Base-by-base conservation (phyloP, 805 yeast species). In the Yarrowia divulgata region DNA sequence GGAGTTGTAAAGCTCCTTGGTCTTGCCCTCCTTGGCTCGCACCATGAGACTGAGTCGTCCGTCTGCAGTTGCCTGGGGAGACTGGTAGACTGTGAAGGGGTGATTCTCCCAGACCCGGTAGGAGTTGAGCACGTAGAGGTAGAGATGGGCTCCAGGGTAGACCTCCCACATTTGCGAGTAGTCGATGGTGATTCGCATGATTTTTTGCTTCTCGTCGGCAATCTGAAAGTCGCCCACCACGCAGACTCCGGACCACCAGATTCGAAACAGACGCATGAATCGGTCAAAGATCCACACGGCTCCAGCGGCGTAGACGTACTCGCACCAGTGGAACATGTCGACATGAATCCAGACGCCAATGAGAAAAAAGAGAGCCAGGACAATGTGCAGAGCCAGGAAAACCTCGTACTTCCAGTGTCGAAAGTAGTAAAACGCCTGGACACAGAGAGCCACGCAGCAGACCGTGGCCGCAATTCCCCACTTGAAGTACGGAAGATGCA, bases 261-360 rank as follows among this genome's bases (percentile, higher is more conserved):
- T 77, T 67, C 91, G 83, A 0, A 82, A 78, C 13, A 88, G 70
- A 71, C 97, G 83, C n/a, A 85, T 74, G 0, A 86, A 70, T 68
- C 93, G 81, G 75, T 92, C 96, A 71, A 86, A 81, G 1, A 80
- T 82, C 97, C 97, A 92, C 8, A 91, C 81, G 0, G 86, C 88
- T 71, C 86, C 82, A 10, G 88, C 75, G 6, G 86, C 84, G 70
- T 85, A 86, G 37, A 83, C 73, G 78, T 83, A 85, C 68, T 81
- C 84, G 71, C 82, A 81, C 1, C 84, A 85, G 67, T 81, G 79
- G 73, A 73, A 40, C 68, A 60, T 70, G 23, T 69, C 77, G 74
- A 87, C 81, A 76, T 91, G 97, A 48, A 80, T 79, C 85, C 87
- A 90, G 69, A 85, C 82, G 63, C 85, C 84, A 14, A 81, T 81